phyloP scores from a whole-genome alignment of 2,329 filamentous ascomycete genomes.

The Hypoxylon sp. region DNA sequence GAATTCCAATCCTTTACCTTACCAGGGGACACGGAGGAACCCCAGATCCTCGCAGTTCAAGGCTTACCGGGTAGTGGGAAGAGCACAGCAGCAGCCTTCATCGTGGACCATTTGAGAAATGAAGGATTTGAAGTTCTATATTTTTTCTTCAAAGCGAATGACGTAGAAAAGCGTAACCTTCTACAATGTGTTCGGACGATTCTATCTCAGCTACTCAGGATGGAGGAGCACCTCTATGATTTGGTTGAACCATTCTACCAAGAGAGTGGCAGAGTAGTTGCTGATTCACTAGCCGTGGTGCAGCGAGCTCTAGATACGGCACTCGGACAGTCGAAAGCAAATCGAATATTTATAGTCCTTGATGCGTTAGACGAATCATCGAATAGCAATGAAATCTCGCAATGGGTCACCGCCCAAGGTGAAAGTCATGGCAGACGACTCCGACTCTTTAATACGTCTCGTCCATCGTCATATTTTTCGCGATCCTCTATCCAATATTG shows the following conservation, averaged over 20 bases:
- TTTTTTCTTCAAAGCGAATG: constrained; percentile 42
- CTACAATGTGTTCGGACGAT: constrained; percentile 30
- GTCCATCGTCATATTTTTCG: constrained; percentile 17
- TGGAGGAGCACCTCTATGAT: constrained; percentile 35
- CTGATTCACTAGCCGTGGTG: constrained; percentile 31
- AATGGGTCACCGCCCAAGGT: constrained; percentile 21
- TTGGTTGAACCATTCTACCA: constrained; percentile 33
- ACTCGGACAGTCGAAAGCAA: constrained; percentile 8
- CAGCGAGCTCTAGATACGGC: constrained; percentile 24
- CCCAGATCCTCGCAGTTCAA: constrained; percentile 25
- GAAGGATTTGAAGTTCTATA: constrained; percentile 29
- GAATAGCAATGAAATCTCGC: constrained; percentile 18
- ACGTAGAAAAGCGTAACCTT: constrained; percentile 31
- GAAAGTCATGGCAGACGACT: not conserved
- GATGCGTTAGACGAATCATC: constrained; percentile 38
- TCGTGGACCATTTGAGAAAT: constrained; percentile 28
- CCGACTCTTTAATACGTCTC: constrained; percentile 26
- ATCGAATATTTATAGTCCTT: constrained; percentile 25
- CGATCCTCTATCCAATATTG: not conserved
- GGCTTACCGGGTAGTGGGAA: constrained; percentile 41
- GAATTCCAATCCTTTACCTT: constrained; percentile 28
- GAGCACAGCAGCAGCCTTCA: constrained; percentile 33
- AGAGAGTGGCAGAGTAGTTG: constrained; percentile 34
- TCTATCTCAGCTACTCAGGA: constrained; percentile 30
- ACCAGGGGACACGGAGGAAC: not conserved